Base-by-base conservation (phyloP, 352 stramenopile species). In the Phytopythium cucurbitacearum region DNA sequence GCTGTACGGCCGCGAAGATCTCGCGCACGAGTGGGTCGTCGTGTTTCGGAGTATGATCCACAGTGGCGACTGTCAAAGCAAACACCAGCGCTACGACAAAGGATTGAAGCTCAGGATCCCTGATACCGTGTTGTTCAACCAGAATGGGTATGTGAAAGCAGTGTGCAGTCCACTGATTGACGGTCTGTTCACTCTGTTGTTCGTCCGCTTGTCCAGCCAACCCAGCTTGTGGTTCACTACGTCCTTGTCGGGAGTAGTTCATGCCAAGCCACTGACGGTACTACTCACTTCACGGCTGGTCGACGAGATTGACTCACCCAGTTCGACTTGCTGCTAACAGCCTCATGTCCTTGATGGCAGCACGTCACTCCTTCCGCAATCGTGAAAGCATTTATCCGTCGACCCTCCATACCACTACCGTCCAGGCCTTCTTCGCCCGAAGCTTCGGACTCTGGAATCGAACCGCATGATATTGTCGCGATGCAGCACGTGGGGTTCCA, bases 171-270 rank as follows among this genome's bases (percentile, higher is more conserved):
- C 21, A 45, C 16, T 51, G n/a, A n/a, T 37, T 43, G 33, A 51
- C 46, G 2, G 51, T 54, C 5, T 51, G 13, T 33, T 67, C 5
- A 44, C 28, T 56, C 16, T 52, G 46, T 28, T 47, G n/a, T 13
- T 9, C n/a, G n/a, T 40, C 4, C 3, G 28, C 13, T 12, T 46
- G 40, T 48, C 43, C 49, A 88, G 77, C 0, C 65, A 82, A 36
- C 75, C 77, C 2, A 83, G 69, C 42, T 51, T 88, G 15, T 88
- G 77, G 77, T 88, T 85, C 55, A 55, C 62, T 39, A 88, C 74
- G 1, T 69, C 67, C 7, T 66, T 75, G 10, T 72, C 74, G 11
- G 67, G 59, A 15, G 56, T 70, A 38, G 55, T 85, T 39, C 84
- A 79, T 60, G 41, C 65, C 0, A 62, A 55, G 36, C 63, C 71